Evolutionary conservation across 2,329 filamentous ascomycete species (phyloP), one percentile per base, ranked within the genome.

Genomic region (Colletotrichum ledebouriae): DNA sequence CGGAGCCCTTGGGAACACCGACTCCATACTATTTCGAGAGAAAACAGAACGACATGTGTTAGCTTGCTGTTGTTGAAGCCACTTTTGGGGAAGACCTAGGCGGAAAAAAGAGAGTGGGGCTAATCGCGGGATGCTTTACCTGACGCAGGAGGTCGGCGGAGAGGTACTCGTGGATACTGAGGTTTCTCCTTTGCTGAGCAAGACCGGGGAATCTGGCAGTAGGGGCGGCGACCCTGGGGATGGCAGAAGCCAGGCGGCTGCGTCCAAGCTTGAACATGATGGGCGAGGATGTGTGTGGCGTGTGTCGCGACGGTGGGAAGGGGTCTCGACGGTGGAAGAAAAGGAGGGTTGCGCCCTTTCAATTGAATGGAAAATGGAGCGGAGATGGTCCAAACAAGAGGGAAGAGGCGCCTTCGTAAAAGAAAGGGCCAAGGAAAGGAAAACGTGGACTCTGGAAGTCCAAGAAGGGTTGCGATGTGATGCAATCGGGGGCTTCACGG

Each of bases 121-220:
- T 25, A 57, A 66, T 63, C 55, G 55, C 46, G 56, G 52, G 46
- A 60, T 57, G 55, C 64, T 52, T 81, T 86, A 90, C 89, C 86
- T 90, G 79, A 83, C 87, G 93, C 78, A 99, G 88, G 75, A 99
- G 90, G 81, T 94, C 93, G 76, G 94, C 94, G 76, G 96, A 98
- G 78, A 95, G 92, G 85, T 98, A 98, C 86, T 99, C 96, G 87
- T 99, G 96, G 78, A 99, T 97, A 79, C 94, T 96, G 79, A 99
- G 89, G 78, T 92, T 90, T 85, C 96, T 90, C 83, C 87, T 89
- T 84, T 98, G 94, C 78, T 86, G 88, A 75, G 83, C 87, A 76
- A 87, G 81, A 76, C 90, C 87, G 83, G 92, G 85, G 73, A 87
- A 81, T 83, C 86, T 87, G 77, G 85, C 77, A 71, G 85, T 82